phyloP scores from a whole-genome alignment of 768 basidiomycete species.

The Astraeus odoratus region DNA sequence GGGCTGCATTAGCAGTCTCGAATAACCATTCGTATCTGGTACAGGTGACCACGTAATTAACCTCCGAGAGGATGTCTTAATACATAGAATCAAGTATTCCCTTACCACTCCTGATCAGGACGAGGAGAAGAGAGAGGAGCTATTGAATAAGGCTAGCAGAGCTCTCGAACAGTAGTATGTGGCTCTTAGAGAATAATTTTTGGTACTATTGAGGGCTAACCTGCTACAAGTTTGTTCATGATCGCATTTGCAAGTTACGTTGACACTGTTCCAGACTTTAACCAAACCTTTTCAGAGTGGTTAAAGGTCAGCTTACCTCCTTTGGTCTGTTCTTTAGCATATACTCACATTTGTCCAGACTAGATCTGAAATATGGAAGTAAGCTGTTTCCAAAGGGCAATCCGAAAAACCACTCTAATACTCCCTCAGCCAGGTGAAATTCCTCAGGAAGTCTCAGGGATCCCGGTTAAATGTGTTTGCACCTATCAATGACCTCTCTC shows the following conservation, averaged over 20 bases:
- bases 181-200: too few species aligned
- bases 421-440: conserved; percentile 67
- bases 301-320: conserved; percentile 47
- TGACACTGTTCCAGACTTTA: conserved; percentile 55
- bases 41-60: conserved; percentile 89
- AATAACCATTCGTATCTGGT: conserved; percentile 7
- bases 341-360: conserved; percentile 34
- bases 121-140: conserved; percentile 42
- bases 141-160: conserved; percentile 61
- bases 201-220: conserved; percentile 1
- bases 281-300: conserved; percentile 80
- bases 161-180: conserved; percentile 88
- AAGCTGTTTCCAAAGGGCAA: conserved; percentile 22
- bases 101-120: conserved; percentile 67
- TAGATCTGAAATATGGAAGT: conserved; percentile 93
- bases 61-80: conserved; percentile 82
- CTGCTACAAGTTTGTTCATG: conserved; percentile 72
- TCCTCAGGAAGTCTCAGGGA: conserved; percentile 74
- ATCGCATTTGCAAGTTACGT: conserved; percentile 91
- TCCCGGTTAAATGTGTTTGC: conserved; percentile 85
- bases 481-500: conserved; percentile 83
- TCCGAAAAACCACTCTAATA: background rate
- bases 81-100: conserved; percentile 79
- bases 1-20: background rate
- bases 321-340: background rate